These are phyloP conservation scores for Venturia aucupariae DNA, from an alignment of 2,329 filamentous ascomycete genomes.

Conservation along the genomic window DNA sequence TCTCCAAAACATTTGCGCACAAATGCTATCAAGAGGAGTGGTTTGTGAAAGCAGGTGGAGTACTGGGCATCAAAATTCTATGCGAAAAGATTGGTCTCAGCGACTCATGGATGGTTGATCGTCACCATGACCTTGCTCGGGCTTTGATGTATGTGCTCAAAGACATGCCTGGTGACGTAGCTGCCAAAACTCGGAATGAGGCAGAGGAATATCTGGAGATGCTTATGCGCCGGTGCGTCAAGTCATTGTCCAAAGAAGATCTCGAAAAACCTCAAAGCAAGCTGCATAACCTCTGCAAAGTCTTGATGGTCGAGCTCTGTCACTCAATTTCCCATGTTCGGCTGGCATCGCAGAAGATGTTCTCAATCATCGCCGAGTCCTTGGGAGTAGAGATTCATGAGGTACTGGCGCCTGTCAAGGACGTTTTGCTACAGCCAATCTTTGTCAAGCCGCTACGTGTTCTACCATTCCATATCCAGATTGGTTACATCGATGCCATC, in stretches of 20 bases:
- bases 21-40: slow-evolving; percentile 96
- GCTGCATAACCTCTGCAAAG: slow-evolving; percentile 68
- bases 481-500: slow-evolving; percentile 96
- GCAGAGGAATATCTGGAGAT: slow-evolving; percentile 77
- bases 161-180: slow-evolving; percentile 90
- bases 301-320: slow-evolving; percentile 78
- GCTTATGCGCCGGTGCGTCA: slow-evolving; percentile 69
- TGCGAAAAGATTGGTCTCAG: slow-evolving; percentile 78
- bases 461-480: slow-evolving; percentile 87
- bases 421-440: slow-evolving; percentile 79
- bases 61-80: slow-evolving; percentile 78
- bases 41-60: slow-evolving; percentile 94
- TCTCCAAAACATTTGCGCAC: slow-evolving; percentile 80
- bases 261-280: slow-evolving; percentile 56
- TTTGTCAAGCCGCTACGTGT: slow-evolving; percentile 92
- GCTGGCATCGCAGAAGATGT: slow-evolving; percentile 70
- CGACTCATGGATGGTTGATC: slow-evolving; percentile 69
- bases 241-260: slow-evolving; percentile 72
- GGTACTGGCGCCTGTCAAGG: slow-evolving; percentile 80
- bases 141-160: slow-evolving; percentile 97
- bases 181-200: slow-evolving; percentile 74
- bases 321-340: slow-evolving; percentile 96
- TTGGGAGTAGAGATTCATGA: slow-evolving; percentile 75
- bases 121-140: slow-evolving; percentile 79
- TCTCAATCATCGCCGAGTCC: slow-evolving; percentile 72